Evolutionary conservation across 2,329 filamentous ascomycete genomes (phyloP).

Genomic region (Fusarium fracticaudum): DNA sequence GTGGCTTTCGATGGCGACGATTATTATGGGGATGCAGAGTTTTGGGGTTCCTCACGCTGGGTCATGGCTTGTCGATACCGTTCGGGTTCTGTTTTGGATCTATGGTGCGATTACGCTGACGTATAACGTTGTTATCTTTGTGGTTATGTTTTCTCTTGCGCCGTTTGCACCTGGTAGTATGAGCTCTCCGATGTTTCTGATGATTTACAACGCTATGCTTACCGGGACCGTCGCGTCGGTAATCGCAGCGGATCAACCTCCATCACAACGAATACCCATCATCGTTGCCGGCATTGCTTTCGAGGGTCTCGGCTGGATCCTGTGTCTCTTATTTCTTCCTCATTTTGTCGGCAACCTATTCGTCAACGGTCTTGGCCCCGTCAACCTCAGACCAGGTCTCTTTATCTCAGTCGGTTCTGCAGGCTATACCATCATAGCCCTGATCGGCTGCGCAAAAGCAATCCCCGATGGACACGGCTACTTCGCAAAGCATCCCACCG

Average conservation of each 20-base stretch:
- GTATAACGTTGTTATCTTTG: neutral
- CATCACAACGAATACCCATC: neutral
- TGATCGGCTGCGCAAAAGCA: neutral
- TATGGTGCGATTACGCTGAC: neutral
- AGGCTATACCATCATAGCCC: slow-evolving; percentile 5
- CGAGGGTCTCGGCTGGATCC: neutral
- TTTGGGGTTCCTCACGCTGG: slow-evolving; percentile 4
- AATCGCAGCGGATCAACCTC: neutral
- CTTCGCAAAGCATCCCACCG: neutral
- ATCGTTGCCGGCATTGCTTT: neutral
- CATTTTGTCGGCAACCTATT: neutral
- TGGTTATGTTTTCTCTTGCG: neutral
- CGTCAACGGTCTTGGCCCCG: neutral
- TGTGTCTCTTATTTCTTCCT: neutral
- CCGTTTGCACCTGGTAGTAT: neutral
- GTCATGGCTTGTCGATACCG: neutral
- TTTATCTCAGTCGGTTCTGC: slow-evolving; percentile 1
- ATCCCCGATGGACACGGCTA: neutral
- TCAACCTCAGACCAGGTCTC: neutral
- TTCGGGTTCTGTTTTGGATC: neutral
- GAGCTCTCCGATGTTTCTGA: slow-evolving; percentile 11
- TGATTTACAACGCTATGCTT: slow-evolving; percentile 1
- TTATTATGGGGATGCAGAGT: slow-evolving; percentile 8
- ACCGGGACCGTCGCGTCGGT: neutral
- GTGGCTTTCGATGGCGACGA: slow-evolving; percentile 1